Evolutionary conservation across 2,329 filamentous ascomycete species (phyloP), one percentile per base, ranked within the genome.

Genomic region (Calonectria multiphialidica): DNA sequence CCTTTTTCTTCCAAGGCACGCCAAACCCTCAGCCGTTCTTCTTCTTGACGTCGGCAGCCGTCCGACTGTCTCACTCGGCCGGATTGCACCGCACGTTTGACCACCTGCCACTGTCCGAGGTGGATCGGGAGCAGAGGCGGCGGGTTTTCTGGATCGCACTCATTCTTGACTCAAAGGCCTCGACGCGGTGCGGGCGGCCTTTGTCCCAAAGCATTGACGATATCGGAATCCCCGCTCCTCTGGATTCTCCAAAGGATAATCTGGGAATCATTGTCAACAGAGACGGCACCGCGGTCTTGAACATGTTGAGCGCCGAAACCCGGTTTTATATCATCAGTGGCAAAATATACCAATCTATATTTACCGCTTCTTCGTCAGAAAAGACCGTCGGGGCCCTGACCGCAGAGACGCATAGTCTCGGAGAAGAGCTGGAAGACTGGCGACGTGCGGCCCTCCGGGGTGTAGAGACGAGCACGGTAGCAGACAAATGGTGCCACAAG

Each of bases 1-100:
- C 66, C n/a, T 68, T 45, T 25, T 68, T 68, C 45, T 68, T 68
- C 45, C 57, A 59, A 7, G 66, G 66, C n/a, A 68, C 66, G 2
- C 66, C 66, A 18, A 68, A 68, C 35, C 66, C 66, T 12, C 66
- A 68, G 23, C 66, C 66, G 1, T 68, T 68, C 55, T 68, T 68
- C 57, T 68, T 68, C 16, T 55, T 68, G 12, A 68, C 66, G 9
- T 57, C 66, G 12, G 57, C 66, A 2, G 66, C 66, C 5, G 55
- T 68, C 7, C 55, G 66, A 6, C 5, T 68, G 15, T 68, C 66
- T 23, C 66, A 68, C 35, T 68, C 66, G 16, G 55, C 66, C 1
- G 66, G 66, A 13, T 21, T 68, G 25, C 66, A 68, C n/a, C 44
- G 66, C 28, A 47, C 55, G 1, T 44, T 68, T 5, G 66, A 68